phyloP scores from a whole-genome alignment of 2,329 filamentous ascomycete species.

The Sporothrix curviconia region DNA sequence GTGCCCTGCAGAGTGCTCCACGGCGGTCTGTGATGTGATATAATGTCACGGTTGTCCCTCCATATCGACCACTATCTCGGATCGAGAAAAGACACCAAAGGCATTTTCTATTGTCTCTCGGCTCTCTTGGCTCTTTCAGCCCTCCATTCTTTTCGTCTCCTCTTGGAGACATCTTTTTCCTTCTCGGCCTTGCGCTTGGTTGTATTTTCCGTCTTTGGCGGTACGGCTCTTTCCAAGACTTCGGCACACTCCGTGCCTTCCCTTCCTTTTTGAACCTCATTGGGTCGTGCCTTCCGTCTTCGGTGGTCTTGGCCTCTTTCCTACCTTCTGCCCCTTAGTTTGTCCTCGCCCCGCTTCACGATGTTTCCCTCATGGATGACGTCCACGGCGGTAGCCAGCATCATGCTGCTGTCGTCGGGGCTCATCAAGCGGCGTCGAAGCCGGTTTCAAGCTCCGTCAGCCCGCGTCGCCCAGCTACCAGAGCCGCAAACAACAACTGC shows the following conservation, averaged over 20 bases:
- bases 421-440: background rate
- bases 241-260: too few relatives aligned
- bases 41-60: background rate
- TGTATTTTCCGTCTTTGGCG: too few relatives aligned
- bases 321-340: too few relatives aligned
- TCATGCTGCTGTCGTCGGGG: background rate
- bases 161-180: too few relatives aligned
- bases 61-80: background rate
- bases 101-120: background rate
- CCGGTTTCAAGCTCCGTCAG: background rate
- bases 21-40: too few relatives aligned
- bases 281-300: too few relatives aligned
- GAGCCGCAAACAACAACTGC: constrained; percentile 5
- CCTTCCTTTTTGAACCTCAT: too few relatives aligned
- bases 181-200: too few relatives aligned
- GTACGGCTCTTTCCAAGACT: too few relatives aligned
- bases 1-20: too few relatives aligned
- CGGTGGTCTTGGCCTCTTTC: too few relatives aligned
- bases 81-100: background rate
- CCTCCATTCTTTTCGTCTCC: too few relatives aligned
- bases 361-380: constrained; percentile 3
- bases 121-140: background rate
- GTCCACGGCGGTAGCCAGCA: background rate
- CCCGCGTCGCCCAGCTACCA: constrained; percentile 7
- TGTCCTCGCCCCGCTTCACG: background rate